These are phyloP conservation scores for Sanghuangporus baumii DNA, from an alignment of 1,284 basidiomycete species.

Conservation along the genomic window DNA sequence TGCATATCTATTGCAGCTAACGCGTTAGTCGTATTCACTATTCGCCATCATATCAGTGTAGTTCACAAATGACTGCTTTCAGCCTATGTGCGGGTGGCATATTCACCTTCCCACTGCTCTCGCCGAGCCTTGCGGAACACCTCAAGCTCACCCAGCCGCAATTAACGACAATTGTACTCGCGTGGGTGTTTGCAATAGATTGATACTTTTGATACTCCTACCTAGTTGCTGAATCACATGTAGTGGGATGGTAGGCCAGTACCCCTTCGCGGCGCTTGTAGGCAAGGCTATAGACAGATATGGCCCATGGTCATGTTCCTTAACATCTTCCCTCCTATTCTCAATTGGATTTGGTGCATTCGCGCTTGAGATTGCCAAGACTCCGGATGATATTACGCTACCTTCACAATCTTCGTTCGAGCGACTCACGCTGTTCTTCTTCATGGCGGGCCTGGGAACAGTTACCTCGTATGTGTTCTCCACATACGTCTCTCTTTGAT, in stretches of 20 bases:
- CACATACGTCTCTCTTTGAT: neutral
- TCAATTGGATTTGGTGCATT: conserved; percentile 55
- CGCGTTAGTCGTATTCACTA: conserved; percentile 41
- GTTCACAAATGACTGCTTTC: neutral
- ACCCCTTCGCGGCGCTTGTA: conserved; percentile 55
- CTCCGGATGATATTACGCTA: conserved; percentile 33
- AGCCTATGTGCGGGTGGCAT: conserved; percentile 70
- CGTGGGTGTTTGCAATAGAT: conserved; percentile 35
- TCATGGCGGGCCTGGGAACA: conserved; percentile 58
- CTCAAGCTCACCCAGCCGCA: conserved; percentile 68
- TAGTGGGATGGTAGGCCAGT: conserved; percentile 66
- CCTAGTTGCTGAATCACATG: neutral
- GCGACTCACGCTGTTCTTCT: conserved; percentile 52
- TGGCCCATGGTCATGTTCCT: conserved; percentile 59
- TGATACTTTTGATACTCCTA: neutral
- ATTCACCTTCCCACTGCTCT: conserved; percentile 70
- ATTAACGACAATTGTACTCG: conserved; percentile 68
- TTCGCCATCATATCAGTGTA: neutral
- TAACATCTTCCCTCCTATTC: conserved; percentile 56
- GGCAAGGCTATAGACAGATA: conserved; percentile 54
- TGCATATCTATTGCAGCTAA: conserved; percentile 57
- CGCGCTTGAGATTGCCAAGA: conserved; percentile 46
- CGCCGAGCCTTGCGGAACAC: conserved; percentile 51
- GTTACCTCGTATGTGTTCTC: conserved; percentile 58
- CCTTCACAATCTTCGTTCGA: conserved; percentile 42